Evolutionary conservation across 352 stramenopile species (phyloP).

Genomic region (Thraustochytrium striatum): DNA sequence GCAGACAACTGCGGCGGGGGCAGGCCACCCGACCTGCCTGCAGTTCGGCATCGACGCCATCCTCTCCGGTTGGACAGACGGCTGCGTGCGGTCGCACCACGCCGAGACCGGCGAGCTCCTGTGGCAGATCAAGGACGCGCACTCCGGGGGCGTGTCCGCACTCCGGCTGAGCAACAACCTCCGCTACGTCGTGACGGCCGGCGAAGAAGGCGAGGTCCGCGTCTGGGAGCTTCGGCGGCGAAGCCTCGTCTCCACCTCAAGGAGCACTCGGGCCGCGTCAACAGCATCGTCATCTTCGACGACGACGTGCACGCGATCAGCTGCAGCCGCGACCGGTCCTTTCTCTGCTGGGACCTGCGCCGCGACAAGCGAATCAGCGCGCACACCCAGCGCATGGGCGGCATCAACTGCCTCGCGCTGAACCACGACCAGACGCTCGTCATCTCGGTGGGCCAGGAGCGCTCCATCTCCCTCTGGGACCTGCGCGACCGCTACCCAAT

Average conservation of each 20-base stretch:
- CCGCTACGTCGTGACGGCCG: constrained; percentile 61
- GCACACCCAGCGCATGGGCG: constrained; percentile 85
- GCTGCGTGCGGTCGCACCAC: constrained; percentile 75
- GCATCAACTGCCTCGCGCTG: constrained; percentile 83
- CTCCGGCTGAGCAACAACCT: constrained; percentile 81
- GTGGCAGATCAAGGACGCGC: constrained; percentile 81
- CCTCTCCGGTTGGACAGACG: constrained; percentile 80
- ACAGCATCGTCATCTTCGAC: constrained; percentile 72
- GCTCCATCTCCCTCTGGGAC: constrained; percentile 85
- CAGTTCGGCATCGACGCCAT: constrained; percentile 70
- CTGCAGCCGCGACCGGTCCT: constrained; percentile 76
- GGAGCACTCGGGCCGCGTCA: constrained; percentile 80
- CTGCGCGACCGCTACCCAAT: constrained; percentile 74
- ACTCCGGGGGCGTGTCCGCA: constrained; percentile 74
- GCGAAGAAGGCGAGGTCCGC: constrained; percentile 74
- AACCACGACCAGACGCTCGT: constrained; percentile 75
- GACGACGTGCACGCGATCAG: constrained; percentile 82
- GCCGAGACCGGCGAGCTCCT: constrained; percentile 71
- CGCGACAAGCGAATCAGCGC: constrained; percentile 67
- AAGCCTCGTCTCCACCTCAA: constrained; percentile 80
- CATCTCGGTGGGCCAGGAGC: constrained; percentile 82
- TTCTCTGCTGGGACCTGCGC: constrained; percentile 86
- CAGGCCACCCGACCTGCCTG: constrained; percentile 66
- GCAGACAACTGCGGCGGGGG: constrained; percentile 61
- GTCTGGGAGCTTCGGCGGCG: constrained; percentile 86